Conservation (phyloP, 83 land plant genomes). For the Picea abies region DNA sequence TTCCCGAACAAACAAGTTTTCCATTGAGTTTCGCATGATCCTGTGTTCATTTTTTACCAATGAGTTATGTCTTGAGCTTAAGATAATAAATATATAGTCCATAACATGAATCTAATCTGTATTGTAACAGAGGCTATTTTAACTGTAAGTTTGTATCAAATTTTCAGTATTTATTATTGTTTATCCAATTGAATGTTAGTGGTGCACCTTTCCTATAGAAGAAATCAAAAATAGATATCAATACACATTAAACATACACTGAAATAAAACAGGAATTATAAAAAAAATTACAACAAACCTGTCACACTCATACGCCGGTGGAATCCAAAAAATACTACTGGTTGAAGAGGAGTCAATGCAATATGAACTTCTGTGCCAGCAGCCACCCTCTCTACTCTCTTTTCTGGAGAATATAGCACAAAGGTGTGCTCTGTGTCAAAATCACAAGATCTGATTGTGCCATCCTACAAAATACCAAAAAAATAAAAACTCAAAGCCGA, state of each 20-base stretch:
- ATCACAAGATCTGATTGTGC: conserved; percentile 96
- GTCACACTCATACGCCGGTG: conserved; percentile 95
- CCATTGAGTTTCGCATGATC: too few species aligned
- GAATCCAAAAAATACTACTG: conserved; percentile 95
- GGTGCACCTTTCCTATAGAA: neutral
- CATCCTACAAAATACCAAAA: conserved; percentile 58
- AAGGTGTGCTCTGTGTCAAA: conserved; percentile 91
- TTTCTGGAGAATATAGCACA: conserved; percentile 95
- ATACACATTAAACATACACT: neutral
- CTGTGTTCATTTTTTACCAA: too few species aligned
- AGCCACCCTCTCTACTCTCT: conserved; percentile 66
- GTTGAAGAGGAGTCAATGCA: conserved; percentile 95
- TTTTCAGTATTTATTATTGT: neutral
- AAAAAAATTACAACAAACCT: conserved; percentile 43
- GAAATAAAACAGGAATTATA: neutral
- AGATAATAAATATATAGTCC: neutral
- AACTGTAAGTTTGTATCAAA: neutral
- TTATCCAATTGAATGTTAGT: neutral
- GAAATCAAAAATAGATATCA: conserved; percentile 10
- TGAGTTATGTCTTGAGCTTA: too few species aligned
- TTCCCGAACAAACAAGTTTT: too few species aligned
- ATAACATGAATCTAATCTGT: neutral
- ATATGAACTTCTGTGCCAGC: conserved; percentile 90
- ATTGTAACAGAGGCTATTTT: neutral
- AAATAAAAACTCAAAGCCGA: neutral